Percentiles rank a stretch among this genome's conserved stretches.
phyloP scores from a whole-genome alignment of 2,329 filamentous ascomycete species.

The Fusarium sp. region DNA sequence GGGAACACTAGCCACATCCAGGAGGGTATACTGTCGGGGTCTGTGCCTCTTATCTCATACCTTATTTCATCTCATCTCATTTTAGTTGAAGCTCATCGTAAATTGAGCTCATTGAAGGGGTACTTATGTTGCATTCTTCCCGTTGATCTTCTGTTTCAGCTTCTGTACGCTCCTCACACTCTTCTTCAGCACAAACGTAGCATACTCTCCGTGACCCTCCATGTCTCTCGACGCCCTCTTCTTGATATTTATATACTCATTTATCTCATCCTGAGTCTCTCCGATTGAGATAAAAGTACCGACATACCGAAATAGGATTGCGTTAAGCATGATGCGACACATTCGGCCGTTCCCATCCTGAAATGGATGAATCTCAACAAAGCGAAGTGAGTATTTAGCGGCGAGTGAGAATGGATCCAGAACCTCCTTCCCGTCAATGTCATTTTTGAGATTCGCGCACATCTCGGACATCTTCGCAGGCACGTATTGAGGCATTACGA shows the following conservation, averaged over 20 bases:
- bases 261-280: slow-evolving; percentile 24
- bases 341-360: slow-evolving; percentile 50
- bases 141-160: slow-evolving; percentile 35
- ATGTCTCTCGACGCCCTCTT: slow-evolving; percentile 28
- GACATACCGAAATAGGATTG: slow-evolving; percentile 44
- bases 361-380: slow-evolving; percentile 52
- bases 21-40: too few species aligned
- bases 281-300: slow-evolving; percentile 36
- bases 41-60: neutral
- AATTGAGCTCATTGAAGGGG: rapidly evolving
- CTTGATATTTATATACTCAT: slow-evolving; percentile 39
- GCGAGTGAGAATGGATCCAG: slow-evolving; percentile 45
- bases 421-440: slow-evolving; percentile 5
- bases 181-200: slow-evolving; percentile 36
- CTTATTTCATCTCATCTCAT: neutral
- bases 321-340: slow-evolving; percentile 50
- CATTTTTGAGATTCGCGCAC: slow-evolving; percentile 29
- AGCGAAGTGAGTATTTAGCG: slow-evolving; percentile 39
- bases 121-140: neutral
- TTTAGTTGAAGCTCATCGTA: rapidly evolving
- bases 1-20: too few species aligned
- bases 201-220: slow-evolving; percentile 43
- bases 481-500: slow-evolving; percentile 36
- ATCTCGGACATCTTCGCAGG: slow-evolving; percentile 41
- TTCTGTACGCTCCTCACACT: slow-evolving; percentile 5